Evolutionary conservation across 2,329 filamentous ascomycete species (phyloP).

Genomic region (Arthrinium puccinioides): DNA sequence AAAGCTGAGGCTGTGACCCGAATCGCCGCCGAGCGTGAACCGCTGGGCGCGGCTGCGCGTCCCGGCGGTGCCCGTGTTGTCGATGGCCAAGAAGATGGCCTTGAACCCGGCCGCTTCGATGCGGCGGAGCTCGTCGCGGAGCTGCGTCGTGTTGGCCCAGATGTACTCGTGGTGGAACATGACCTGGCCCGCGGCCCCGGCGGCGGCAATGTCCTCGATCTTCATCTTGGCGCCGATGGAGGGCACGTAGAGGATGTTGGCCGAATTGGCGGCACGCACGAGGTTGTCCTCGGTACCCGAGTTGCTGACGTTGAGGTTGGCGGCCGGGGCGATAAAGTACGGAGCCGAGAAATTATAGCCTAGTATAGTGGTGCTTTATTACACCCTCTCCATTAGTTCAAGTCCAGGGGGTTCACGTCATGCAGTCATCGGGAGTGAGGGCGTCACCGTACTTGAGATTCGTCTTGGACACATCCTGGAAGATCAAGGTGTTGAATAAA

Average conservation of each 20-base stretch:
- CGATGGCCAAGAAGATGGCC: constrained; percentile 16
- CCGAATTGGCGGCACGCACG: constrained; percentile 24
- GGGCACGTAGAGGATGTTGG: constrained; percentile 29
- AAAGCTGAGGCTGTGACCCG: background rate
- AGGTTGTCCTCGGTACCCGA: constrained; percentile 26
- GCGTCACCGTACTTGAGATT: too few species aligned
- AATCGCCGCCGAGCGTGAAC: background rate
- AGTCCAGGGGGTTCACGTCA: too few species aligned
- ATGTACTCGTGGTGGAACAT: constrained; percentile 13
- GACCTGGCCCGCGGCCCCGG: constrained; percentile 6
- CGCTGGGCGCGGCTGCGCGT: background rate
- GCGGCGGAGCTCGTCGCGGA: constrained; percentile 9
- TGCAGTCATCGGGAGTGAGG: too few species aligned
- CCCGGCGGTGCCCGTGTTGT: constrained; percentile 4
- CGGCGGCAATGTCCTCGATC: constrained; percentile 13
- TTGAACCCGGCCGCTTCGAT: constrained; percentile 13
- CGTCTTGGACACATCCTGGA: too few species aligned
- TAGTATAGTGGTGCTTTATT: constrained; percentile 25
- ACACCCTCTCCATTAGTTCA: too few species aligned
- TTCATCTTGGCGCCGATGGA: constrained; percentile 25
- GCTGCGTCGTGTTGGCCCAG: constrained; percentile 5
- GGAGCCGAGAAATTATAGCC: constrained; percentile 28
- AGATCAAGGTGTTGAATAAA: too few species aligned
- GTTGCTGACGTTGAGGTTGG: constrained; percentile 23
- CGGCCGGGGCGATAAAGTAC: constrained; percentile 29